Base-by-base conservation (phyloP, 2,329 filamentous ascomycete species). In the Diaporthe ampelina region DNA sequence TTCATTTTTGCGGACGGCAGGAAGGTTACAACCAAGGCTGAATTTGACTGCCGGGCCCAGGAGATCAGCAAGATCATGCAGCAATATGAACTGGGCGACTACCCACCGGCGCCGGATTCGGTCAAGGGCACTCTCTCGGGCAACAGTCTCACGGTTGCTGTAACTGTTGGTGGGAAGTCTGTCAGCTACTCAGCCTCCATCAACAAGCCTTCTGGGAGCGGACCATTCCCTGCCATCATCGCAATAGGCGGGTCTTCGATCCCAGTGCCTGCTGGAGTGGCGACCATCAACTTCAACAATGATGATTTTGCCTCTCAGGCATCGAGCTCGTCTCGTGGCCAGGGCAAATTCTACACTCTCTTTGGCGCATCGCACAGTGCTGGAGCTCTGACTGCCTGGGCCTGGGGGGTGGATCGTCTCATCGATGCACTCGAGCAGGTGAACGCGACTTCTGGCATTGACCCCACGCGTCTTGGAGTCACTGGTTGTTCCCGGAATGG, bases 401-500 rank as follows among this genome's bases (percentile, higher is more conserved):
- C 90, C 11, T 92, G 90, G 90, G 90, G 88, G 73, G 88, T 91
- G 3, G 87, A 88, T 78, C 88, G 89, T 69, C 85, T 92, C 76
- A 87, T 92, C 67, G 90, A 92, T 79, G 89, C 86, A 21, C 84
- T 92, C 50, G 89, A 91, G 83, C 83, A 85, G 79, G 82, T 87
- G 56, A 83, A 84, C 19, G 78, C 81, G 21, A 80, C 79, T 17
- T 85, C 84, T 29, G 83, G 84, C 52, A 91, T 92, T 79, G 85
- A 90, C 80, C 78, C 85, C 32, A 84, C 79, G 50, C 83, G 83
- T 3, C 81, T 90, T 26, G 90, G 88, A 63, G 89, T 91, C 2
- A 92, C 90, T 19, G 91, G 91, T 7, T 92, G 90, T 84, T 91
- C 89, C 70, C 88, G 90, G 54, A 91, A 92, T 81, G 90, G 90